These are phyloP conservation scores for Pythium phragmiticola DNA, from an alignment of 352 stramenopile species.

Conservation along the genomic window DNA sequence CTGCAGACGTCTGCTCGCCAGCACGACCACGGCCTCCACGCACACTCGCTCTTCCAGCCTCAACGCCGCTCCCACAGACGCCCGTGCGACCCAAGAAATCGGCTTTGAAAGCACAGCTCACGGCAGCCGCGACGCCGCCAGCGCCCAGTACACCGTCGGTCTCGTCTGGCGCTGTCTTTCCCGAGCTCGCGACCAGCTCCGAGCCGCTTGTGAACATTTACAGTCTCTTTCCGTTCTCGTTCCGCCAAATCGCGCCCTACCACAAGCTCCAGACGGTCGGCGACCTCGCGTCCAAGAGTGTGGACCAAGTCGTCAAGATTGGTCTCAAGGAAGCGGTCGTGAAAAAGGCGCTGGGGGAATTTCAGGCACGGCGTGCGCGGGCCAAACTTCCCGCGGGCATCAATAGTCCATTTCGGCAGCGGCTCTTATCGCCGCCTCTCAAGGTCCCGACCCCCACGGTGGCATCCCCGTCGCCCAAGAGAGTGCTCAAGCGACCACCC, in stretches of 20 bases:
- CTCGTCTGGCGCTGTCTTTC: slow-evolving; percentile 33
- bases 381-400: slow-evolving; percentile 28
- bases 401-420: slow-evolving; percentile 42
- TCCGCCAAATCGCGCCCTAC: slow-evolving; percentile 56
- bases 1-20: not conserved
- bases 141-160: not conserved
- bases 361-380: slow-evolving; percentile 37
- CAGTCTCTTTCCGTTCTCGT: slow-evolving; percentile 50
- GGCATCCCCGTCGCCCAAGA: slow-evolving; percentile 34
- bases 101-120: not conserved
- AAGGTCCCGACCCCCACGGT: not conserved
- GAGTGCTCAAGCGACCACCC: slow-evolving; percentile 37
- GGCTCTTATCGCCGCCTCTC: slow-evolving; percentile 21
- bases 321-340: slow-evolving; percentile 55
- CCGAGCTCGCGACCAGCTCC: slow-evolving; percentile 41
- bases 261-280: slow-evolving; percentile 74
- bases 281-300: slow-evolving; percentile 49
- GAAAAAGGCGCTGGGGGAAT: slow-evolving; percentile 58
- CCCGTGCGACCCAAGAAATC: slow-evolving; percentile 8
- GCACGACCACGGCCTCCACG: not conserved
- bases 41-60: not conserved
- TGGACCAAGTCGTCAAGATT: slow-evolving; percentile 56
- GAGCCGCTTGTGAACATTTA: slow-evolving; percentile 53
- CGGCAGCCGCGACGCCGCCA: not conserved
- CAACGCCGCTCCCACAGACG: not conserved